Evolutionary conservation across 805 yeast genomes (phyloP).

Genomic region (Hanseniaspora lachancei): DNA sequence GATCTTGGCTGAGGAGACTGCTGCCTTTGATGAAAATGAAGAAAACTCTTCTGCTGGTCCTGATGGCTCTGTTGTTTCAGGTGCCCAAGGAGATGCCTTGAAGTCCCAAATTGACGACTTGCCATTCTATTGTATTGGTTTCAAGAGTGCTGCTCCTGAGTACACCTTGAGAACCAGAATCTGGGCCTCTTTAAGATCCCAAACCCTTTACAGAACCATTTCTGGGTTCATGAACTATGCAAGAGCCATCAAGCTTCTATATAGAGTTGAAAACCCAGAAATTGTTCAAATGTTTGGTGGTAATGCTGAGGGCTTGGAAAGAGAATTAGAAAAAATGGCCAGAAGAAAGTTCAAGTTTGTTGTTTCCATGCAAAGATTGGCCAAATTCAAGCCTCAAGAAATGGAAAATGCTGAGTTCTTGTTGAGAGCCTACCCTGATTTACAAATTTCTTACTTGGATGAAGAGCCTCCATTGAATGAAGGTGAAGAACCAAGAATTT

Average conservation of each 20-base stretch:
- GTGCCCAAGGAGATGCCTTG: constrained; percentile 52
- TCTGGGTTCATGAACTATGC: constrained; percentile 98
- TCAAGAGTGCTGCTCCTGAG: constrained; percentile 94
- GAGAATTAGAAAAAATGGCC: constrained; percentile 85
- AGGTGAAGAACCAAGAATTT: constrained; percentile 59
- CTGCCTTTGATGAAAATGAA: constrained; percentile 38
- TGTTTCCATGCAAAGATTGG: constrained; percentile 77
- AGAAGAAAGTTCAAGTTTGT: constrained; percentile 68
- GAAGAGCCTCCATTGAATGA: constrained; percentile 72
- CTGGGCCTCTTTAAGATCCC: constrained; percentile 97
- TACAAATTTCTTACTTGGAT: constrained; percentile 85
- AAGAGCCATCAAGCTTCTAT: constrained; percentile 83
- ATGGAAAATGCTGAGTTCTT: constrained; percentile 68
- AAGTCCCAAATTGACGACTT: constrained; percentile 79
- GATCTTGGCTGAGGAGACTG: constrained; percentile 87
- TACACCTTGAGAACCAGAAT: constrained; percentile 91
- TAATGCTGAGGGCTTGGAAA: constrained; percentile 89
- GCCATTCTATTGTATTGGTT: constrained; percentile 93
- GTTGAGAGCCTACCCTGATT: constrained; percentile 70
- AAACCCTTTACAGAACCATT: constrained; percentile 90
- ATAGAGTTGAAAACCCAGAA: constrained; percentile 90
- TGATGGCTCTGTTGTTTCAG: constrained; percentile 12
- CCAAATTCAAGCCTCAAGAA: constrained; percentile 60
- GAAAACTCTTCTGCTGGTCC: constrained; percentile 11
- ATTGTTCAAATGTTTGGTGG: constrained; percentile 97